A percentile compares a stretch with the other conserved stretches of the same genome.
phyloP scores from a whole-genome alignment of 129 eudicot genomes.

The Chrysanthemum makinoi region DNA sequence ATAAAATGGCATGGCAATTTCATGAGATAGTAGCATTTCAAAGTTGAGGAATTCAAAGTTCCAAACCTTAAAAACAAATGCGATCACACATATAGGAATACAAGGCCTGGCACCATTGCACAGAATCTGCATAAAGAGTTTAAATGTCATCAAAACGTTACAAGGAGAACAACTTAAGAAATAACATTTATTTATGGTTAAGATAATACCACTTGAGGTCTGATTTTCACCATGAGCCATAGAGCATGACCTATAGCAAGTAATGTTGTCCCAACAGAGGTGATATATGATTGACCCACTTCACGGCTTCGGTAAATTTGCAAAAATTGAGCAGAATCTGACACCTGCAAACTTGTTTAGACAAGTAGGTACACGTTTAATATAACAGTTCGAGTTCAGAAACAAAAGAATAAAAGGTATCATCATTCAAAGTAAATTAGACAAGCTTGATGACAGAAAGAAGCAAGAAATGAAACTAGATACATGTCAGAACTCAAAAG shows the following conservation, averaged over 20 bases:
- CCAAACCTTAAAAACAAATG: slow-evolving; percentile 70
- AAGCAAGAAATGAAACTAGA: not conserved
- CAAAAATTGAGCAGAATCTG: slow-evolving; percentile 47
- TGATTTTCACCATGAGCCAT: slow-evolving; percentile 72
- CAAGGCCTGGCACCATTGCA: slow-evolving; percentile 95
- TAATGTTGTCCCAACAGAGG: slow-evolving; percentile 74
- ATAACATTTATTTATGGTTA: not conserved
- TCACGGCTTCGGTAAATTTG: slow-evolving; percentile 88
- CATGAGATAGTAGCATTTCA: not conserved
- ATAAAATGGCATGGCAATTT: not conserved
- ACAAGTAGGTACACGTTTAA: not conserved
- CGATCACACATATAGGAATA: slow-evolving; percentile 68
- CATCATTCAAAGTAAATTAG: not conserved
- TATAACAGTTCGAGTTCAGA: not conserved
- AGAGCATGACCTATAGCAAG: slow-evolving; percentile 66
- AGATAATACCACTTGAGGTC: slow-evolving; percentile 75
- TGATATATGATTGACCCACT: slow-evolving; percentile 84
- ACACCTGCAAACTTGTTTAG: slow-evolving; percentile 49
- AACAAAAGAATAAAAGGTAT: not conserved
- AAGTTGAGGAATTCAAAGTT: slow-evolving; percentile 10
- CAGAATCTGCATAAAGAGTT: slow-evolving; percentile 43
- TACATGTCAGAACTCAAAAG: not conserved
- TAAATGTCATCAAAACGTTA: slow-evolving; percentile 1
- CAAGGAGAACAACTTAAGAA: not conserved
- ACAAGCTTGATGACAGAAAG: not conserved